phyloP scores from a whole-genome alignment of 257 asterid species.

The Solanum corneliomulleri region DNA sequence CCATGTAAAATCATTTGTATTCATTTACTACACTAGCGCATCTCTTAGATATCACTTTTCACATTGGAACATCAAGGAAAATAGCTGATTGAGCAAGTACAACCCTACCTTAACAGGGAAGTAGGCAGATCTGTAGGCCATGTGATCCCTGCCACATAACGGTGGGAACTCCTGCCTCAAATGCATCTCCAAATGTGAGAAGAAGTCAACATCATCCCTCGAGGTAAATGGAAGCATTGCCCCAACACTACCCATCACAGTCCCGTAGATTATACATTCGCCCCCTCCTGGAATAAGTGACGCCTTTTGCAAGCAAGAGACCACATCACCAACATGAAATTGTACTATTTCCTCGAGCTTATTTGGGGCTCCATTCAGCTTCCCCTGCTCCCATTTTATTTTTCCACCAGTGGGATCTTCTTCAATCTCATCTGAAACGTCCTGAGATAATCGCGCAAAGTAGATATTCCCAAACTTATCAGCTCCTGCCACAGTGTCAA shows the following conservation, averaged over 20 bases:
- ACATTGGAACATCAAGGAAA: neutral
- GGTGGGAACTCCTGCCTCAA: slow-evolving; percentile 98
- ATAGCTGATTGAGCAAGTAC: neutral
- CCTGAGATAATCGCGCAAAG: slow-evolving; percentile 93
- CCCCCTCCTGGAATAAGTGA: slow-evolving; percentile 95
- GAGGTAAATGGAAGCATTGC: slow-evolving; percentile 90
- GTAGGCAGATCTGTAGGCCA: slow-evolving; percentile 96
- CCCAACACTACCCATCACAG: slow-evolving; percentile 94
- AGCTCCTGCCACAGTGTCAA: slow-evolving; percentile 95
- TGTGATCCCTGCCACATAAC: slow-evolving; percentile 95
- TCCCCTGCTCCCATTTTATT: slow-evolving; percentile 99
- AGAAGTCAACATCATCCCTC: slow-evolving; percentile 97
- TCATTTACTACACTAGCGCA: neutral
- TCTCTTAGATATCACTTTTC: neutral
- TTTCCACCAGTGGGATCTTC: slow-evolving; percentile 99
- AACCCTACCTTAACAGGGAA: slow-evolving; percentile 80
- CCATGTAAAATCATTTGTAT: neutral
- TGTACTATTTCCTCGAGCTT: slow-evolving; percentile 96
- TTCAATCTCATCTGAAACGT: slow-evolving; percentile 95
- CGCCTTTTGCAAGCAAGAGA: slow-evolving; percentile 78
- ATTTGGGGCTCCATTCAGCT: slow-evolving; percentile 96
- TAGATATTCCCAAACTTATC: slow-evolving; percentile 93
- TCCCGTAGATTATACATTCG: slow-evolving; percentile 88
- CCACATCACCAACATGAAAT: slow-evolving; percentile 93
- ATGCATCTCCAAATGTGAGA: slow-evolving; percentile 98